Evolutionary conservation across 495 filamentous ascomycete species (phyloP).

Genomic region (Hyaloscypha bicolor): DNA sequence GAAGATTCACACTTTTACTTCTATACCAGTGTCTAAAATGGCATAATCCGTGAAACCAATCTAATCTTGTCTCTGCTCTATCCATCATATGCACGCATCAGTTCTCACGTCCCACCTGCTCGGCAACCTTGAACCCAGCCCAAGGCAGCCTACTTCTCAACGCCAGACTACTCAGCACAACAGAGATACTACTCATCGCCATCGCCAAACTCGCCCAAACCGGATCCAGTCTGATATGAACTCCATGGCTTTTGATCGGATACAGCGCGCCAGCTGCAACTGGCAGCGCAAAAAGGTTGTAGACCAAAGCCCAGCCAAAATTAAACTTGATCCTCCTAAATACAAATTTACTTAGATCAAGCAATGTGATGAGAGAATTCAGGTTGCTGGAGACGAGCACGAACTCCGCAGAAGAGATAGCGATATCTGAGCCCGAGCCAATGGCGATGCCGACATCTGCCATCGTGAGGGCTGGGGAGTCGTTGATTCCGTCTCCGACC

Average conservation of each 20-base stretch:
- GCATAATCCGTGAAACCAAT: no score
- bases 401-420: conserved; percentile 80
- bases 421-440: conserved; percentile 82
- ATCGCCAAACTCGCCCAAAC: conserved; percentile 88
- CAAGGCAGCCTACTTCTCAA: conserved; percentile 53
- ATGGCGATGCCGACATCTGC: conserved; percentile 87
- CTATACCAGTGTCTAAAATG: no score
- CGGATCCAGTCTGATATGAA: conserved; percentile 65
- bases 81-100: not conserved
- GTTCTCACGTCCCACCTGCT: conserved; percentile 5
- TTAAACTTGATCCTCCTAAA: conserved; percentile 83
- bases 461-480: conserved; percentile 76
- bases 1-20: no score
- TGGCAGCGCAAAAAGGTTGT: conserved; percentile 79
- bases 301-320: conserved; percentile 87
- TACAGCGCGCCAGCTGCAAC: conserved; percentile 83
- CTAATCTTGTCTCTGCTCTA: no score
- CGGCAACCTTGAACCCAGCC: conserved; percentile 46
- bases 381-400: conserved; percentile 80
- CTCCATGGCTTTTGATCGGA: conserved; percentile 56
- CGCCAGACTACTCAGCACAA: conserved; percentile 72
- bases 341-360: conserved; percentile 69
- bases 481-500: conserved; percentile 84
- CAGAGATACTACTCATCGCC: conserved; percentile 83
- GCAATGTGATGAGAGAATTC: conserved; percentile 67